Evolutionary conservation across 805 yeast genomes (phyloP), one percentile per base, ranked within the genome.

Genomic region (Candida easanensis): DNA sequence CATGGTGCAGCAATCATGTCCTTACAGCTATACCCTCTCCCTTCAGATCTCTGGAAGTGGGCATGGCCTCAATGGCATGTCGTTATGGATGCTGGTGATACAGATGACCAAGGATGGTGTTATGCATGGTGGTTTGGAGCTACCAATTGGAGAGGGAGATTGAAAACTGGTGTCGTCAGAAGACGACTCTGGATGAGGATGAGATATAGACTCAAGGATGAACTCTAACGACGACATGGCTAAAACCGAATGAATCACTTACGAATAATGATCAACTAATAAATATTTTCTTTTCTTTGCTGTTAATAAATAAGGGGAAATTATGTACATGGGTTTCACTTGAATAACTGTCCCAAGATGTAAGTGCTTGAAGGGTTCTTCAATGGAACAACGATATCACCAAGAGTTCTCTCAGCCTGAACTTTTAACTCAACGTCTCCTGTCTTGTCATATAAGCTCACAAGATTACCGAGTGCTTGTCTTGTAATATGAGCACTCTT

Each of bases 81-180:
- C 3, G 70, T 82, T 45, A 82, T 87, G 91, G 41, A 45, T 33
- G 61, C 65, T 4, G 63, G 65, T 32, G 88, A 84, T 55, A 84
- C 79, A 17, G 95, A 86, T 60, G 90, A 84, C 53, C 85, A 82
- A 55, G 95, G 95, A n/a, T 86, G 95, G 95, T 59, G 73, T 25
- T 87, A 86, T 56, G 71, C 84, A 44, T 66, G 76, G 63, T 51
- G 71, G 19, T 75, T 81, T 46, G 60, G 65, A 9, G 64, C 75
- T 17, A 53, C 51, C 20, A 57, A 61, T 36, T 86, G 95, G 95
- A 77, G 79, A 52, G 87, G 86, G 3, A 31, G 49, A n/a, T 45
- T 49, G 31, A 45, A 46, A 11, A 43, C 47, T 2, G 74, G 81
- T 45, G 74, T 78, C 58, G 86, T 83, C 2, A 63, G 95, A 41